These are phyloP conservation scores for Venturia oleaginea DNA, from an alignment of 2,329 filamentous ascomycete genomes.

Conservation along the genomic window DNA sequence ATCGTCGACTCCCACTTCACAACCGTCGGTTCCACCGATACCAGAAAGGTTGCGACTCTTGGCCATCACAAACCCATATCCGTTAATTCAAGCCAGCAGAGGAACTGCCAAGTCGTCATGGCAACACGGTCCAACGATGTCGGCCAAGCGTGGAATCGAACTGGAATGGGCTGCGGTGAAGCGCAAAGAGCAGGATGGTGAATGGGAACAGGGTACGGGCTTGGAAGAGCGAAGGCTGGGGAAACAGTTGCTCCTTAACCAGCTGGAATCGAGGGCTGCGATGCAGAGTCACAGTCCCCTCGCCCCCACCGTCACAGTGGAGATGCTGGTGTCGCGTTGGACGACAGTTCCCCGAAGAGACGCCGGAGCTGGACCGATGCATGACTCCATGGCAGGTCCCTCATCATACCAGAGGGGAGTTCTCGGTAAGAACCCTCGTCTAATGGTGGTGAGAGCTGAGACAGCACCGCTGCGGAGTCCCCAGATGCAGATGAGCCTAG, in stretches of 20 bases:
- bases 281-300: neutral
- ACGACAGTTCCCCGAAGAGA: slow-evolving; percentile 3
- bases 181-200: neutral
- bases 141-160: slow-evolving; percentile 6
- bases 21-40: neutral
- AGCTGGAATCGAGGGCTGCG: neutral
- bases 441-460: neutral
- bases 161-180: slow-evolving; percentile 1
- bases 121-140: slow-evolving; percentile 9
- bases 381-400: neutral
- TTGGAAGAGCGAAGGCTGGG: slow-evolving; percentile 1
- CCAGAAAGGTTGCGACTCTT: neutral
- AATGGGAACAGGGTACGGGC: neutral
- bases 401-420: neutral
- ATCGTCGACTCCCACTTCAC: neutral
- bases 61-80: slow-evolving; percentile 1
- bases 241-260: slow-evolving; percentile 1
- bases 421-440: neutral
- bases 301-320: neutral
- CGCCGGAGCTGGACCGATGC: neutral
- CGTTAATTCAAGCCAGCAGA: neutral
- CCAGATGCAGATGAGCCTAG: neutral
- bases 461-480: neutral
- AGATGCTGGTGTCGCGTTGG: slow-evolving; percentile 8
- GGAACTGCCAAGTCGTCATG: neutral